Evolutionary conservation across 192 early-diverging fungal genomes (phyloP).

Genomic region (Coemansia sp.): DNA sequence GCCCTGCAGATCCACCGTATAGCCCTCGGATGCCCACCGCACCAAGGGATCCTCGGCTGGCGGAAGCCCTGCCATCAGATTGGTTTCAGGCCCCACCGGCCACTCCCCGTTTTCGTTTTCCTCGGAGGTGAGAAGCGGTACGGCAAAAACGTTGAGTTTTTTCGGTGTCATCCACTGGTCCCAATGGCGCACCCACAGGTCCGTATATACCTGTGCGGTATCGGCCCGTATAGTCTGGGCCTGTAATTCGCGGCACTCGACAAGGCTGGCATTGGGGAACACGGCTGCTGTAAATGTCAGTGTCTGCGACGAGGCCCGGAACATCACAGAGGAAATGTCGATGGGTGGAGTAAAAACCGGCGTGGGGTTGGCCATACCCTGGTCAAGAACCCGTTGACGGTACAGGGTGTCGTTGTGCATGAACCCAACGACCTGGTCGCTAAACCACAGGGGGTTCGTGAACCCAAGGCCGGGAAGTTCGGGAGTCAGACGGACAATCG

Average conservation of each 20-base stretch:
- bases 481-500: constrained; percentile 25
- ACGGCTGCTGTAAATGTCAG: constrained; percentile 23
- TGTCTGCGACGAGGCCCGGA: not conserved
- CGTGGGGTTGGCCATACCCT: constrained; percentile 16
- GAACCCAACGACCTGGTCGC: constrained; percentile 8
- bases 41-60: constrained; percentile 52
- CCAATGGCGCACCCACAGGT: constrained; percentile 76
- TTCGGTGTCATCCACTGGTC: constrained; percentile 55
- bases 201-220: constrained; percentile 56
- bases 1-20: constrained; percentile 58
- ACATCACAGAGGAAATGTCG: constrained; percentile 16
- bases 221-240: constrained; percentile 41
- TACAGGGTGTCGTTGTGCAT: constrained; percentile 17
- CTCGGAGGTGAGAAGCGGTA: constrained; percentile 28
- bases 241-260: constrained; percentile 33
- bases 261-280: constrained; percentile 31
- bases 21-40: constrained; percentile 49
- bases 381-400: constrained; percentile 12
- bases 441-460: constrained; percentile 27
- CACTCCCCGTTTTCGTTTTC: constrained; percentile 12
- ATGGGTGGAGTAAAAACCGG: constrained; percentile 17
- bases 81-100: constrained; percentile 18
- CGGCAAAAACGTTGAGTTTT: constrained; percentile 56
- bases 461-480: not conserved
- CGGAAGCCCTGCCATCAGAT: constrained; percentile 25